Evolutionary conservation across 2,329 filamentous ascomycete species (phyloP).

Genomic region (Leptographium procerum): DNA sequence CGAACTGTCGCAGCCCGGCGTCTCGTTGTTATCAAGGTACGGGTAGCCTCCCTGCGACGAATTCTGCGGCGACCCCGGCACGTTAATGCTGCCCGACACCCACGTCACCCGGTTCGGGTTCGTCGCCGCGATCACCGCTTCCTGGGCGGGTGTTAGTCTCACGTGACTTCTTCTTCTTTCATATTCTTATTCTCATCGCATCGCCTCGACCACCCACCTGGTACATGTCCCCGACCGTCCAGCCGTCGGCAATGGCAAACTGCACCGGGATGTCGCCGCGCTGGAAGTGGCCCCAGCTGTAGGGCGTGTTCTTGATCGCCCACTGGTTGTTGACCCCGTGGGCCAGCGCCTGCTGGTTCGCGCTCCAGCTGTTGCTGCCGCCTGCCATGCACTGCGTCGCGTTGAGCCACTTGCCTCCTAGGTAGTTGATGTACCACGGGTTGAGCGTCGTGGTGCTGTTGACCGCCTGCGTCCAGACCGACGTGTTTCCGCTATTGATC

Average conservation of each 20-base stretch:
- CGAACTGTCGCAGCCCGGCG: conserved; percentile 27
- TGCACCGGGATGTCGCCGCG: conserved; percentile 42
- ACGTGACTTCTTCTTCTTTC: no score
- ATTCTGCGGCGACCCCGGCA: conserved; percentile 31
- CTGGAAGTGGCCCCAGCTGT: conserved; percentile 39
- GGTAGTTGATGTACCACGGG: conserved; percentile 44
- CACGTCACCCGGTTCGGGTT: conserved; percentile 41
- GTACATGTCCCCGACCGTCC: conserved; percentile 47
- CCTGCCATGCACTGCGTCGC: conserved; percentile 43
- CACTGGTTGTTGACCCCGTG: conserved; percentile 39
- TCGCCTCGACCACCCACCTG: not conserved
- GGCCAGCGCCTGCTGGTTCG: conserved; percentile 41
- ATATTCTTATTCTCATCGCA: no score
- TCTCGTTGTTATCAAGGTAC: conserved; percentile 39
- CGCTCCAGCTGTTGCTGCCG: conserved; percentile 38
- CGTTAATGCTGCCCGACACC: conserved; percentile 39
- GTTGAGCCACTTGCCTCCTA: conserved; percentile 34
- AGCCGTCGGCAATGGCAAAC: conserved; percentile 43
- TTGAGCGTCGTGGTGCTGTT: conserved; percentile 20
- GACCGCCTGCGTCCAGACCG: conserved; percentile 2
- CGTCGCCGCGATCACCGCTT: conserved; percentile 34
- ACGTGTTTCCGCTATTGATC: conserved; percentile 22
- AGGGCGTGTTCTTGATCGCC: conserved; percentile 41
- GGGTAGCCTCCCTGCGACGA: conserved; percentile 29
- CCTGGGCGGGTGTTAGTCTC: conserved; percentile 18